Conservation (phyloP, 306 rosid species). For the Sicyos baderoa region DNA sequence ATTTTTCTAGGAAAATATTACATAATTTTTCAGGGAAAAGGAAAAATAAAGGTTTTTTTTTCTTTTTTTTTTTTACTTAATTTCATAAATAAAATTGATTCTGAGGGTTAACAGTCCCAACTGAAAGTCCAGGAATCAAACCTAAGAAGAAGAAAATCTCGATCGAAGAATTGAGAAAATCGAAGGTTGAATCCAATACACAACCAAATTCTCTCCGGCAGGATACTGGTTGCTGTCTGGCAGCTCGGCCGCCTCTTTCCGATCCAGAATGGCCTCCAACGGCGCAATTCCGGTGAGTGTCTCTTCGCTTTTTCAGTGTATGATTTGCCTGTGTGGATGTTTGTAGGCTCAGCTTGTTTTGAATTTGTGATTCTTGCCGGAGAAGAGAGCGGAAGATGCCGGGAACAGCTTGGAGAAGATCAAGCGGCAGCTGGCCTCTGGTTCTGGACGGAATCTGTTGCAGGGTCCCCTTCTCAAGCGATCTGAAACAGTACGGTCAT, state of each 20-base stretch:
- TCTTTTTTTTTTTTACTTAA: neutral
- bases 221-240: neutral
- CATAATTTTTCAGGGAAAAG: neutral
- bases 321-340: neutral
- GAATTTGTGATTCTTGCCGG: conserved; percentile 19
- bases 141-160: conserved; percentile 19
- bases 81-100: neutral
- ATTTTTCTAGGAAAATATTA: neutral
- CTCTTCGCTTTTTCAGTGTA: conserved; percentile 10
- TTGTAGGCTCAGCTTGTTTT: neutral
- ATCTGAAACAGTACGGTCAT: conserved; percentile 75
- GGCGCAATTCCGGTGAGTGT: conserved; percentile 53
- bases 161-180: conserved; percentile 3
- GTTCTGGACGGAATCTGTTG: conserved; percentile 76
- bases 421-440: conserved; percentile 90
- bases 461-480: conserved; percentile 99
- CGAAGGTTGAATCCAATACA: neutral
- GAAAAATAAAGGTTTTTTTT: neutral
- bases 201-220: neutral
- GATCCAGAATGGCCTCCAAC: conserved; percentile 68
- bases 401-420: conserved; percentile 92
- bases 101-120: neutral
- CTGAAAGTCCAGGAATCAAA: conserved; percentile 2
- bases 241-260: neutral
- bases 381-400: conserved; percentile 59